Evolutionary conservation across 2,329 filamentous ascomycete species (phyloP).

Genomic region (Talaromyces sp.): DNA sequence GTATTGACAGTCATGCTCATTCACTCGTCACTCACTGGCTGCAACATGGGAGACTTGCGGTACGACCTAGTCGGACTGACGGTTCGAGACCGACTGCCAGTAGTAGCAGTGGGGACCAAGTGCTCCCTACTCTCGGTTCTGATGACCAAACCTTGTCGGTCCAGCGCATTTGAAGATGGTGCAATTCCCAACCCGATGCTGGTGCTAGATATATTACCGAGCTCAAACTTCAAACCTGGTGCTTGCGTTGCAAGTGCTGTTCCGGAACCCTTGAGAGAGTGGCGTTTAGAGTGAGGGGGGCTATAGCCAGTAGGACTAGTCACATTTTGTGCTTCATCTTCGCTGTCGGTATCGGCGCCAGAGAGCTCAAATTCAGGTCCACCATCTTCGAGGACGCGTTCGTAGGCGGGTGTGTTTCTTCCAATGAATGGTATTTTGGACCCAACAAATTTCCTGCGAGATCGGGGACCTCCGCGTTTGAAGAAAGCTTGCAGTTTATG

Average conservation of each 20-base stretch:
- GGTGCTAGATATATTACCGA: constrained; percentile 36
- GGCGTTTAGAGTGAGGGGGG: constrained; percentile 50
- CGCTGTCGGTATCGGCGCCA: constrained; percentile 49
- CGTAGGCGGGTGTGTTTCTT: constrained; percentile 54
- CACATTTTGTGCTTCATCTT: constrained; percentile 49
- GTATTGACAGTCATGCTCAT: neutral
- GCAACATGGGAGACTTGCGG: constrained; percentile 31
- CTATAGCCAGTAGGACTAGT: constrained; percentile 49
- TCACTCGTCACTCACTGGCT: constrained; percentile 27
- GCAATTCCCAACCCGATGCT: constrained; percentile 32
- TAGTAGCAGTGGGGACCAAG: constrained; percentile 53
- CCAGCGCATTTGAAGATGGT: constrained; percentile 40
- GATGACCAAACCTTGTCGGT: constrained; percentile 67
- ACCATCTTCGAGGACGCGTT: constrained; percentile 80
- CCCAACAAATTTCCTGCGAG: constrained; percentile 56
- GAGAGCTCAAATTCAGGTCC: constrained; percentile 71
- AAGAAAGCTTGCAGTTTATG: constrained; percentile 45
- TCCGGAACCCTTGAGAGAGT: constrained; percentile 24
- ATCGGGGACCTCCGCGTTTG: constrained; percentile 25
- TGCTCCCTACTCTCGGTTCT: constrained; percentile 83
- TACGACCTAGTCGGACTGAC: constrained; percentile 44
- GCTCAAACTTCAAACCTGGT: constrained; percentile 30
- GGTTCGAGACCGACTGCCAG: constrained; percentile 38
- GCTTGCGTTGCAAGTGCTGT: constrained; percentile 18
- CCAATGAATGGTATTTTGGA: constrained; percentile 40